Evolutionary conservation across 2,329 filamentous ascomycete genomes (phyloP), one percentile per base, ranked within the genome.

Genomic region (Xylaria sp.): DNA sequence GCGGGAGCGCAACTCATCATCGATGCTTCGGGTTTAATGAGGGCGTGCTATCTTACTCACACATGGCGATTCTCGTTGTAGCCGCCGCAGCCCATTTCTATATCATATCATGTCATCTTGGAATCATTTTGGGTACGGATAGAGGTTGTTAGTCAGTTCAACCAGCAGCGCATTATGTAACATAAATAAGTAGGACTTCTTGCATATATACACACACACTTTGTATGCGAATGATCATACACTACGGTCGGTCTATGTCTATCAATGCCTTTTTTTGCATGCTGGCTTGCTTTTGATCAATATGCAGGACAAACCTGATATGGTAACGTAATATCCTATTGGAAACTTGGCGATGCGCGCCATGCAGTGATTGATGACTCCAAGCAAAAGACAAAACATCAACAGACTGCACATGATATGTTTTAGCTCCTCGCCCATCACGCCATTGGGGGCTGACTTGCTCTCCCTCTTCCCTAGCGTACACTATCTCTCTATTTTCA

Each of bases 1-100:
- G 4, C 69, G 68, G 35, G 68, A 72, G 53, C 68, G 66, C 55
- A 66, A 64, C 48, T 66, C 70, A 2, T 66, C 70, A 2, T 60
- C 64, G 9, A 10, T 47, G 42, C 48, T 65, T 40, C 57, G 61
- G 48, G 61, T 62, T 25, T 55, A 29, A 66, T 64, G 23, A 50
- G n/a, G n/a, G n/a, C 16, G 8, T 48, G 44, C 21, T 32, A 51
- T n/a, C 12, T 4, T 29, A 12, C 27, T 42, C 16, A n/a, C n/a
- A 25, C 6, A n/a, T 48, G 5, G 27, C 35, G 27, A 25, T 63
- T 37, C 4, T 57, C 35, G 35, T 44, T 16, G 18, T 6, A 5
- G n/a, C n/a, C 44, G 16, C 16, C 21, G 47, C n/a, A n/a, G n/a
- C n/a, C n/a, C n/a, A 5, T 0, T 60, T 44, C 59, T 35, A n/a